Percentiles rank a stretch among this genome's conserved stretches.
phyloP scores from a whole-genome alignment of 1,139 yeast species.

The Debaryomycetaceae sp. region DNA sequence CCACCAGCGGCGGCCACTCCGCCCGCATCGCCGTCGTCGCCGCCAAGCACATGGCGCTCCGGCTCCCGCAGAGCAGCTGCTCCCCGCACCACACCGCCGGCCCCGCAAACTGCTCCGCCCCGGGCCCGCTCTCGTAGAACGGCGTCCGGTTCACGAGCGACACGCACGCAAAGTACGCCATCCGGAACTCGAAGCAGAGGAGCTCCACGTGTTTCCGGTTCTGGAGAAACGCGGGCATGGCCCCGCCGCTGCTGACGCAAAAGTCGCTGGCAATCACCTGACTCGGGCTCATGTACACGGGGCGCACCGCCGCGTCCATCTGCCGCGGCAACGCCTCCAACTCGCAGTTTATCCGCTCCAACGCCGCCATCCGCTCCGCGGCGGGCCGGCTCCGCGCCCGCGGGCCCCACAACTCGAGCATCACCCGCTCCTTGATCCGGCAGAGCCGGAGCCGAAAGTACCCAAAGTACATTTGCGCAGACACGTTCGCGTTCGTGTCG shows the following conservation, averaged over 20 bases:
- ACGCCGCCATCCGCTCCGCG: slow-evolving; percentile 3
- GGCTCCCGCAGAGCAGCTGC: slow-evolving; percentile 5
- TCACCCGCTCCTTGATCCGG: slow-evolving; percentile 12
- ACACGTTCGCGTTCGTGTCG: not conserved
- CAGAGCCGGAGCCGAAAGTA: slow-evolving; percentile 9
- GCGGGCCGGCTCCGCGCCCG: slow-evolving; percentile 5
- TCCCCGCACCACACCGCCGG: slow-evolving; percentile 4
- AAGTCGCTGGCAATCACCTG: not conserved
- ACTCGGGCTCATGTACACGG: slow-evolving; percentile 4
- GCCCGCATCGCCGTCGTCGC: slow-evolving; percentile 1
- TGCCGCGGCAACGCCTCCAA: slow-evolving; percentile 8
- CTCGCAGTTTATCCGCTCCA: slow-evolving; percentile 7
- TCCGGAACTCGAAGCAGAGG: slow-evolving; percentile 4
- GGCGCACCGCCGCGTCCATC: slow-evolving; percentile 13
- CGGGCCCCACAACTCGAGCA: slow-evolving; percentile 8
- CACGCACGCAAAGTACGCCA: slow-evolving; percentile 6
- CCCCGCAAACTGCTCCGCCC: slow-evolving; percentile 1
- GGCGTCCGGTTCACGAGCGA: slow-evolving; percentile 7
- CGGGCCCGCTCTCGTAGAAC: slow-evolving; percentile 2
- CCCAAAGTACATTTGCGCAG: slow-evolving; percentile 5
- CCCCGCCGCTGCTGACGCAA: slow-evolving; percentile 1
- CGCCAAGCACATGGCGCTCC: slow-evolving; percentile 5
- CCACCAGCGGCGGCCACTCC: not conserved
- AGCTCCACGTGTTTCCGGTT: slow-evolving; percentile 1
- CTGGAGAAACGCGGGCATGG: not conserved